Base-by-base conservation (phyloP, 345 rosid species). In the Hirschfeldia incana region DNA sequence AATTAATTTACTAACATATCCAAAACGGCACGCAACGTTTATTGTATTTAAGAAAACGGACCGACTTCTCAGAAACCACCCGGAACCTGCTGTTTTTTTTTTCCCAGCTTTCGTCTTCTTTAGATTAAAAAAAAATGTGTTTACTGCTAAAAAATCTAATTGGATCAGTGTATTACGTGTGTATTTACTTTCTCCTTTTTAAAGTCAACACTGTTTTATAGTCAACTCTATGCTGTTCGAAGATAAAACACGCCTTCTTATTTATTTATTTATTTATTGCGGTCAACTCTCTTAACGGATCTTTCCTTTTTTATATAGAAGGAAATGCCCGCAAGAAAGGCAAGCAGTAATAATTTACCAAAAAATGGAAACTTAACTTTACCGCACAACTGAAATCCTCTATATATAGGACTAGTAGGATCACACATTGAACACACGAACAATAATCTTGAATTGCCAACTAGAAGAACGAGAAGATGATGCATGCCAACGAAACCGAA, bases 11-110 rank as follows among this genome's bases (percentile, higher is more conserved):
- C 32, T 32, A 49, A 11, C 39, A 67, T 44, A 26, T 42, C 49
- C 16, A 67, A 59, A 67, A 73, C 78, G 78, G 65, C 74, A 73
- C 74, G 82, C 65, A 73, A 73, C 74, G 61, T 51, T 65, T 33
- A 13, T 70, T 53, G 75, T 63, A 17, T 44, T 17, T 36, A n/a
- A 37, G n/a, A 36, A 71, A 77, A 71, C 66, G 27, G 57, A 55
- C 66, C 36, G 67, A 71, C 81, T 51, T 27, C 17, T 49, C 2
- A 49, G 80, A 77, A 77, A 63, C 58, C 64, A 70, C 80, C 26
- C 37, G 27, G 80, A 77, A 76, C 55, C 51, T 69, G 37, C 64
- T 17, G 51, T 17, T 53, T 39, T 44, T 39, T 44, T 42, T 66
- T 33, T 62, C 4, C 44, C 3, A 65, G 58, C 15, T 12, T 42